Conservation (phyloP, 805 yeast genomes). For the Phaffomyces antillensis region DNA sequence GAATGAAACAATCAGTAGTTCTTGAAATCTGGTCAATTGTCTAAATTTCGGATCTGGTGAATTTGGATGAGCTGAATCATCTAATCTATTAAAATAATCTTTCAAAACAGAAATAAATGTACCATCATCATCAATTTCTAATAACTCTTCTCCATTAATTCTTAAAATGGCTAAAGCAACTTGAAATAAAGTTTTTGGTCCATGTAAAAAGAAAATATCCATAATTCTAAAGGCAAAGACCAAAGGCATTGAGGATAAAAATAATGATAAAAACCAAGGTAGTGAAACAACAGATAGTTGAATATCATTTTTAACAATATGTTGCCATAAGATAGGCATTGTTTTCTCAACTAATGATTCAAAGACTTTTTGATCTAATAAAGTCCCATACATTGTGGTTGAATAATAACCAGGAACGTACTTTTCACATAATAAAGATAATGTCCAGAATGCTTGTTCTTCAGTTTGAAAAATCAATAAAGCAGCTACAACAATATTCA, state of each 20-base stretch:
- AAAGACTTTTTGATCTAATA: constrained; percentile 88
- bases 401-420: constrained; percentile 95
- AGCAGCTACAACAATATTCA: constrained; percentile 89
- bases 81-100: constrained; percentile 69
- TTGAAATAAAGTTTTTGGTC: constrained; percentile 84
- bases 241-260: constrained; percentile 88
- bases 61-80: constrained; percentile 71
- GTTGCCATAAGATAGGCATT: constrained; percentile 84
- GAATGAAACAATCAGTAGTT: constrained; percentile 83
- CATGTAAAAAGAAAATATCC: constrained; percentile 86
- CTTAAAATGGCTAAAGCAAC: constrained; percentile 88
- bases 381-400: constrained; percentile 94
- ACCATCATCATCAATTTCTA: constrained; percentile 86
- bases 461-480: constrained; percentile 81
- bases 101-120: constrained; percentile 81
- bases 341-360: constrained; percentile 85
- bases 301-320: constrained; percentile 70
- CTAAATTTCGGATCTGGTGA: constrained; percentile 57
- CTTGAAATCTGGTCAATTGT: constrained; percentile 79
- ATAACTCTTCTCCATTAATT: constrained; percentile 76
- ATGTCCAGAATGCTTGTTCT: constrained; percentile 95
- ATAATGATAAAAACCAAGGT: constrained; percentile 93
- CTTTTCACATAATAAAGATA: constrained; percentile 71
- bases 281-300: constrained; percentile 88
- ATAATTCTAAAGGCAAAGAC: constrained; percentile 87